These are phyloP conservation scores for Paraphoma sp. DNA, from an alignment of 2,329 filamentous ascomycete genomes.

Conservation along the genomic window DNA sequence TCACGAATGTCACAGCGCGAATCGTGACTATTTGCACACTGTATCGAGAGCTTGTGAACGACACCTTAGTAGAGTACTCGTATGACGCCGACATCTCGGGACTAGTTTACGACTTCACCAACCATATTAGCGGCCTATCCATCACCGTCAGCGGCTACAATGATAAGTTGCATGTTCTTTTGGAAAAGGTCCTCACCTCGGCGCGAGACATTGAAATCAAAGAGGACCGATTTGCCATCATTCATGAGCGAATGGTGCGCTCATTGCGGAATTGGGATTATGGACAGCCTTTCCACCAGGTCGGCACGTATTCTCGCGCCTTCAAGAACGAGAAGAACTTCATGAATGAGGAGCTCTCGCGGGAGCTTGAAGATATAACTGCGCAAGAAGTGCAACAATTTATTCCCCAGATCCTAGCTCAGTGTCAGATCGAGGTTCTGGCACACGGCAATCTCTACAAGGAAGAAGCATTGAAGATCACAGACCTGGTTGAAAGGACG, in stretches of 20 bases:
- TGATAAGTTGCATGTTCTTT: conserved; percentile 88
- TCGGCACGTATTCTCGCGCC: conserved; percentile 82
- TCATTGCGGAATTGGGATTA: conserved; percentile 86
- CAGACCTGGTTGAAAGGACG: conserved; percentile 79
- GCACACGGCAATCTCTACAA: conserved; percentile 94
- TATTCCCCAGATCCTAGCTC: conserved; percentile 78
- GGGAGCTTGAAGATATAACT: conserved; percentile 77
- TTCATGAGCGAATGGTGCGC: conserved; percentile 82
- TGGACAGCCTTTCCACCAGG: conserved; percentile 86
- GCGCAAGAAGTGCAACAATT: conserved; percentile 77
- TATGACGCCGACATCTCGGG: conserved; percentile 96
- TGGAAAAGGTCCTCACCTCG: conserved; percentile 85
- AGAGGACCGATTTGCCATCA: conserved; percentile 86
- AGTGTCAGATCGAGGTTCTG: conserved; percentile 86
- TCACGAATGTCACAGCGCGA: conserved; percentile 79
- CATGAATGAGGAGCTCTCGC: conserved; percentile 79
- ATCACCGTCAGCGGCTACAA: conserved; percentile 90
- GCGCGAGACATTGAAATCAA: conserved; percentile 85
- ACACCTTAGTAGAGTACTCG: conserved; percentile 89
- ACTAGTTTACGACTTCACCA: conserved; percentile 78
- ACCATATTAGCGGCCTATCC: conserved; percentile 75
- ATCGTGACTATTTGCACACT: conserved; percentile 79
- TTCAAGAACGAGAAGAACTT: conserved; percentile 78
- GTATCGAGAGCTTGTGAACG: conserved; percentile 84
- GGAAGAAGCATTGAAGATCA: conserved; percentile 86